Conservation (phyloP, 2,329 filamentous ascomycete genomes). For the Fusarium newnesense region DNA sequence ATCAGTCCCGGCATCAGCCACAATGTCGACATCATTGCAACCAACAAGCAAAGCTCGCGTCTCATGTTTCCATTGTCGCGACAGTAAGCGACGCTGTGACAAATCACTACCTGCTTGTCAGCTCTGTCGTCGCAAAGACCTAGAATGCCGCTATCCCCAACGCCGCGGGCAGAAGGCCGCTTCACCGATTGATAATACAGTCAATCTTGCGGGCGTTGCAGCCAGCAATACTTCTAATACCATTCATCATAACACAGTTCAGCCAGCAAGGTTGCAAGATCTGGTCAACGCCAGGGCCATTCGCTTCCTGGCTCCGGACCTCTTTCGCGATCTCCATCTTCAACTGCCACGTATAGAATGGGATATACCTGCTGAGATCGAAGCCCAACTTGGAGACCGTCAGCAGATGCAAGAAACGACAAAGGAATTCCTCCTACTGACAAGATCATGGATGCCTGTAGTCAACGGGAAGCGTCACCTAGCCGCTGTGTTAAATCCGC, state of each 20-base stretch:
- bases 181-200: background rate
- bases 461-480: background rate
- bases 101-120: background rate
- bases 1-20: too few relatives aligned
- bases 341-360: background rate
- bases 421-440: background rate
- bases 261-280: background rate
- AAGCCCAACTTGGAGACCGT: background rate
- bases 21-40: background rate
- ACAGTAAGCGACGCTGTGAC: background rate
- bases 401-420: background rate
- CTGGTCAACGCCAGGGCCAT: fast-evolving
- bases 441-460: background rate
- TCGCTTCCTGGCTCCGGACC: fast-evolving
- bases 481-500: background rate
- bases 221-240: too few relatives aligned
- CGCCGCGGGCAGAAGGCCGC: background rate
- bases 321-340: background rate
- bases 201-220: too few relatives aligned
- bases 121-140: background rate
- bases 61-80: background rate
- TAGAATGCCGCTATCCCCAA: background rate
- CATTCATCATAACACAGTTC: too few relatives aligned
- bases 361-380: background rate
- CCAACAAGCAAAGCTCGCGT: fast-evolving